phyloP scores from a whole-genome alignment of 2,329 filamentous ascomycete genomes.

The Cercospora sp. region DNA sequence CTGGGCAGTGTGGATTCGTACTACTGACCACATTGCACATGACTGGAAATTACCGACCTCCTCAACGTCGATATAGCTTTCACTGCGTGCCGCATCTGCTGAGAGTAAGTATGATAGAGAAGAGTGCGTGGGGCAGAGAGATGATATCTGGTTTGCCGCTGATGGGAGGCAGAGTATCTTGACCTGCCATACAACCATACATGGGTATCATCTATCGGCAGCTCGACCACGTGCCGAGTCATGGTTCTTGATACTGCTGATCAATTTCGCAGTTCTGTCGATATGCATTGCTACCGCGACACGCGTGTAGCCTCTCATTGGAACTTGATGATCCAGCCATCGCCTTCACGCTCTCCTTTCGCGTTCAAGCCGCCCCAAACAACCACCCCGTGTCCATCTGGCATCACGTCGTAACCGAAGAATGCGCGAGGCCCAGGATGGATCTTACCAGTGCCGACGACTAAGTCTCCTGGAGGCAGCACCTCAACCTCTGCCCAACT shows the following conservation, averaged over 20 bases:
- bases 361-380: conserved; percentile 49
- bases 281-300: background rate
- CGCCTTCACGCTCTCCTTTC: conserved; percentile 45
- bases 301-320: conserved; percentile 9
- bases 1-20: background rate
- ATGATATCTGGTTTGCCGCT: background rate
- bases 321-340: conserved; percentile 46
- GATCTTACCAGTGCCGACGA: conserved; percentile 43
- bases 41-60: background rate
- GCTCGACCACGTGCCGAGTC: background rate
- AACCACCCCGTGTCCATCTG: conserved; percentile 42
- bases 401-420: conserved; percentile 44
- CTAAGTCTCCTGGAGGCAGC: conserved; percentile 37
- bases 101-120: background rate
- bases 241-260: background rate
- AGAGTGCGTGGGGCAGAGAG: background rate
- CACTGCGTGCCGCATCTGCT: background rate
- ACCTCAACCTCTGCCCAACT: conserved; percentile 48
- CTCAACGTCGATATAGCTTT: background rate
- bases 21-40: background rate
- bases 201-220: background rate
- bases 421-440: conserved; percentile 47
- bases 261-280: conserved; percentile 2
- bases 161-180: background rate
- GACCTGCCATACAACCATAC: background rate